Conservation (phyloP, 2,329 filamentous ascomycete species). For the Rosellinia necatrix region DNA sequence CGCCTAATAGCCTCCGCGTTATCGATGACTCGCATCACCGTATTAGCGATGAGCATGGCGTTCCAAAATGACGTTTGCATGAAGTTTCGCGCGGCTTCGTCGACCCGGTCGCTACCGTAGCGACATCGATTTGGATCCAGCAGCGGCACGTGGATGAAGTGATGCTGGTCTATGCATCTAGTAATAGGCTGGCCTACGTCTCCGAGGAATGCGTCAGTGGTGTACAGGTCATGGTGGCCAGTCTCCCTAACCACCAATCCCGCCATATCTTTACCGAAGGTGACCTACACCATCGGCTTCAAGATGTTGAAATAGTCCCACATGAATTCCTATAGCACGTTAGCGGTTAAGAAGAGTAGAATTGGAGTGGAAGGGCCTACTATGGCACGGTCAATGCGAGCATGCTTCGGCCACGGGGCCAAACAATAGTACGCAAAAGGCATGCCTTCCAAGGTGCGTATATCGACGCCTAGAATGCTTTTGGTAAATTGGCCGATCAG, state of each 20-base stretch:
- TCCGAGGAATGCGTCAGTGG: background rate
- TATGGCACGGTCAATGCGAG: background rate
- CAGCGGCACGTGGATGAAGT: constrained; percentile 8
- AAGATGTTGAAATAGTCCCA: constrained; percentile 10
- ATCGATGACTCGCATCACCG: background rate
- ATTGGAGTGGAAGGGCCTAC: background rate
- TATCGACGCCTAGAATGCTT: too few species aligned
- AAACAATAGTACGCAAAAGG: constrained; percentile 11
- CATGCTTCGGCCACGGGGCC: background rate
- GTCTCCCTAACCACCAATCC: background rate
- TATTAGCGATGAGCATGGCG: constrained; percentile 1
- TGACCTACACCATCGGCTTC: constrained; percentile 15
- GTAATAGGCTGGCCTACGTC: background rate
- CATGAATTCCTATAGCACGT: background rate
- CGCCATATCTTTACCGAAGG: constrained; percentile 7
- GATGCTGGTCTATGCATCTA: background rate
- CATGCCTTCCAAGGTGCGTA: too few species aligned
- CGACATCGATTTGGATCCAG: constrained; percentile 6
- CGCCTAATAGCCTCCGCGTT: background rate
- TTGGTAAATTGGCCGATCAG: too few species aligned
- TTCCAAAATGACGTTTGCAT: constrained; percentile 14
- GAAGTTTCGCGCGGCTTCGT: background rate
- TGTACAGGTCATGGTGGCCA: background rate
- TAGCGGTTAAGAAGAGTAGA: background rate
- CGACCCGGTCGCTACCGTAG: background rate